Percentiles rank a stretch among this genome's conserved stretches.
Evolutionary conservation across 2,329 filamentous ascomycete genomes (phyloP).

Genomic region (Hypoxylon sp.): DNA sequence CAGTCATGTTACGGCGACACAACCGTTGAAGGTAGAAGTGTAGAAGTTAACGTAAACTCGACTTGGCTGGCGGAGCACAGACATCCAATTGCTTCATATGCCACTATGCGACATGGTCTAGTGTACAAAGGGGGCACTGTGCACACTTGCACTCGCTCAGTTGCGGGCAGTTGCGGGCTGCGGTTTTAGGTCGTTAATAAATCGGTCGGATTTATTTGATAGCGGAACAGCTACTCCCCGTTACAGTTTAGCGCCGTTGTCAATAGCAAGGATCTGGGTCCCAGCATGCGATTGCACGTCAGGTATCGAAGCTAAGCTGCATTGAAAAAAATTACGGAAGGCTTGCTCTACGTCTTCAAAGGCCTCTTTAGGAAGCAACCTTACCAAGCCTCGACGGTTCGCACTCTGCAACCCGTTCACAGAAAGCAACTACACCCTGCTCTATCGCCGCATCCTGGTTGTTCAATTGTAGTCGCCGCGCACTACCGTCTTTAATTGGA

Average conservation of each 20-base stretch:
- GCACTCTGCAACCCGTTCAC: constrained; percentile 13
- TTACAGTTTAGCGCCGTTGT: constrained; percentile 20
- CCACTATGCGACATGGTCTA: constrained; percentile 14
- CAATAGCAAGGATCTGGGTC: constrained; percentile 27
- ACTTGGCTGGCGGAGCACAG: constrained; percentile 24
- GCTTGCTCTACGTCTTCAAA: constrained; percentile 26
- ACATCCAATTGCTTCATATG: constrained; percentile 40
- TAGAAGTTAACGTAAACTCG: constrained; percentile 11
- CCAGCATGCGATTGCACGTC: constrained; percentile 36
- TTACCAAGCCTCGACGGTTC: constrained; percentile 18
- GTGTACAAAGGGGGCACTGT: background rate
- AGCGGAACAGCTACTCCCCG: constrained; percentile 30
- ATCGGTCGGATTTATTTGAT: constrained; percentile 45
- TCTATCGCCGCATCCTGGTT: constrained; percentile 3
- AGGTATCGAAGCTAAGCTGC: constrained; percentile 38
- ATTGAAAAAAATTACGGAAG: constrained; percentile 45
- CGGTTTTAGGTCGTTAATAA: background rate
- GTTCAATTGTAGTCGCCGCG: constrained; percentile 1
- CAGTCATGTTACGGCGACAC: background rate
- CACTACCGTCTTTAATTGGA: constrained; percentile 23
- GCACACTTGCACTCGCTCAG: no score
- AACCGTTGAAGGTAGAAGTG: constrained; percentile 1
- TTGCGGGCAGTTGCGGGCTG: no score
- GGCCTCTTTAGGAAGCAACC: constrained; percentile 22
- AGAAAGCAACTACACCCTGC: background rate